Evolutionary conservation across 441 rosid species (phyloP).

Genomic region (Gossypium aridum): DNA sequence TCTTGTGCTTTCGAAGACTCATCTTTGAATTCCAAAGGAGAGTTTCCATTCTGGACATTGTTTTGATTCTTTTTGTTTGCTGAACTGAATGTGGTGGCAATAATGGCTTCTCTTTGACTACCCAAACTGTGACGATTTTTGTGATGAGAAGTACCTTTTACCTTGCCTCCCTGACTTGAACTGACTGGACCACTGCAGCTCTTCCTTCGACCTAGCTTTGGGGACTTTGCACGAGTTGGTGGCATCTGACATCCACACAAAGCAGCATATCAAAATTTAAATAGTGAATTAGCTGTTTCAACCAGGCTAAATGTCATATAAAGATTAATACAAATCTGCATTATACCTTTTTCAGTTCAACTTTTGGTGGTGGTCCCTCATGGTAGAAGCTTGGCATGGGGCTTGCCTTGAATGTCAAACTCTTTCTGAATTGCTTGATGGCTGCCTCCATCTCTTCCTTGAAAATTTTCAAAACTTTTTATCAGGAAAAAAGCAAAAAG

Average conservation of each 20-base stretch:
- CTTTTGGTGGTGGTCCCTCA: conserved; percentile 91
- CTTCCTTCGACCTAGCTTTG: conserved; percentile 80
- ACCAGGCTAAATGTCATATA: not conserved
- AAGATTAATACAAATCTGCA: not conserved
- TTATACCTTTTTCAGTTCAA: conserved; percentile 81
- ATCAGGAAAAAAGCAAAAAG: not conserved
- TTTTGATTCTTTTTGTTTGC: conserved; percentile 16
- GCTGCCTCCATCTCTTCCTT: conserved; percentile 89
- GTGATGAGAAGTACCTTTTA: conserved; percentile 28
- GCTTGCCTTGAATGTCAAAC: conserved; percentile 78
- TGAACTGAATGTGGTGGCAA: not conserved
- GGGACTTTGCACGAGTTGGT: conserved; percentile 94
- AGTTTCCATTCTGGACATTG: conserved; percentile 12
- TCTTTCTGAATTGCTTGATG: conserved; percentile 77
- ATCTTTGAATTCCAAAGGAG: conserved; percentile 14
- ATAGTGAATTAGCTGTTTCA: not conserved
- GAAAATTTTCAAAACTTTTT: conserved; percentile 9
- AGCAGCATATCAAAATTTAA: conserved; percentile 2
- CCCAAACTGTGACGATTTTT: conserved; percentile 33
- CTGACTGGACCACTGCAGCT: conserved; percentile 37
- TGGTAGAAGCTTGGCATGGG: conserved; percentile 96
- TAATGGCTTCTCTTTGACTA: conserved; percentile 25
- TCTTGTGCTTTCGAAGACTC: conserved; percentile 22
- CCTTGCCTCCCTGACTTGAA: conserved; percentile 33
- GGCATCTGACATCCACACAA: conserved; percentile 52